Conservation (phyloP, 805 yeast species). For the Pichia nanzhaoensis region DNA sequence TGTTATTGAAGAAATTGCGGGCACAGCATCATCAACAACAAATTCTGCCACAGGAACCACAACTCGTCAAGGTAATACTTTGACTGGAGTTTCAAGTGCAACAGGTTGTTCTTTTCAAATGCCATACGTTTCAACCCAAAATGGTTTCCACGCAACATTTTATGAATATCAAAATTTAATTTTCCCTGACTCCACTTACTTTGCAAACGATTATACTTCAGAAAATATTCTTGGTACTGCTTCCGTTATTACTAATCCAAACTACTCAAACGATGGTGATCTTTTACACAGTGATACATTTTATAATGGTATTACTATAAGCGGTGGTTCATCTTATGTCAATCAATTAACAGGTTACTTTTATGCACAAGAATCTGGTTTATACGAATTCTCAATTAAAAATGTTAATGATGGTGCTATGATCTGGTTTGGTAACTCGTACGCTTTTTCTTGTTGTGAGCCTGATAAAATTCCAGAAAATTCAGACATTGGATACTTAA, state of each 20-base stretch:
- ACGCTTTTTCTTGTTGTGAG: slow-evolving; percentile 32
- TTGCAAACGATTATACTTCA: slow-evolving; percentile 7
- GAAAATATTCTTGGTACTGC: slow-evolving; percentile 6
- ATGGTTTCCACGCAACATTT: slow-evolving; percentile 9
- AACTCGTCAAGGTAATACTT: too few relatives aligned
- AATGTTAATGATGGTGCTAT: slow-evolving; percentile 28
- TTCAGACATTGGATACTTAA: neutral
- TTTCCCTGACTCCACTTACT: neutral
- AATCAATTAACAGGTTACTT: slow-evolving; percentile 19
- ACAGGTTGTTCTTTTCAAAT: slow-evolving; percentile 1
- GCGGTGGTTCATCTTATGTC: slow-evolving; percentile 5
- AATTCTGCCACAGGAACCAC: neutral
- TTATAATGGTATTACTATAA: slow-evolving; percentile 4
- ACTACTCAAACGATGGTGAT: neutral
- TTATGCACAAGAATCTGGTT: slow-evolving; percentile 26
- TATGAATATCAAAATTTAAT: slow-evolving; percentile 2
- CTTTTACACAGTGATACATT: neutral
- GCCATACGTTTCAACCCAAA: neutral
- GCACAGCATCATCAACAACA: neutral
- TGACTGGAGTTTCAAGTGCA: slow-evolving; percentile 3
- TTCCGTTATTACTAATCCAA: slow-evolving; percentile 6
- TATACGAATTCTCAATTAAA: slow-evolving; percentile 20
- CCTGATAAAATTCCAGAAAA: slow-evolving; percentile 6
- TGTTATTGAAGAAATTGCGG: neutral
- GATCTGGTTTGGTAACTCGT: slow-evolving; percentile 27